phyloP scores from a whole-genome alignment of 768 basidiomycete species.

The Lactarius vividus region DNA sequence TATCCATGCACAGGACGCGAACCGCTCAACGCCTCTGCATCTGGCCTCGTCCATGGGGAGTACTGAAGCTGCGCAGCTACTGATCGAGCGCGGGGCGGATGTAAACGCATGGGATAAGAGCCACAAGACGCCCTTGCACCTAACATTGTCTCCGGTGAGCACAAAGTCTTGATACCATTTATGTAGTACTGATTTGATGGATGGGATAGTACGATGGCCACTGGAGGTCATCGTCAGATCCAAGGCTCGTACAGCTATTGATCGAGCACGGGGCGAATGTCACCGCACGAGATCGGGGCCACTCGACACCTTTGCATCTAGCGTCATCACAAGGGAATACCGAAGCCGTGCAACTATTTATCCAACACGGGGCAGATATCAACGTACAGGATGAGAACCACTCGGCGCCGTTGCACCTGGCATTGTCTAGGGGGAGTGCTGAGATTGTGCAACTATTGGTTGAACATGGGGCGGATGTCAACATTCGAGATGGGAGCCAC shows the following conservation, averaged over 20 bases:
- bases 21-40: not conserved
- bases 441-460: no score
- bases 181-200: not conserved
- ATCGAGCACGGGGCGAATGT: not conserved
- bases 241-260: not conserved
- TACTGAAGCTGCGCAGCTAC: not conserved
- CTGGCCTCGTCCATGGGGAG: not conserved
- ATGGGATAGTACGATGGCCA: not conserved
- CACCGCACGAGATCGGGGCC: not conserved
- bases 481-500: no score
- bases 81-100: not conserved
- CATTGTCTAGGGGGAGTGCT: no score
- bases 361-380: not conserved
- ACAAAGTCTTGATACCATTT: not conserved
- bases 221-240: not conserved
- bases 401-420: no score
- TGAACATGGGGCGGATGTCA: no score
- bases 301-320: not conserved
- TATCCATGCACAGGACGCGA: not conserved
- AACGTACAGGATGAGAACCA: no score
- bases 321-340: not conserved
- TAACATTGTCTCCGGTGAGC: not conserved
- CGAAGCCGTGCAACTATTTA: not conserved
- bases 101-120: not conserved
- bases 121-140: not conserved